Percentiles rank a stretch among this genome's conserved stretches.
Conservation (phyloP, 495 filamentous ascomycete genomes). For the Patellaria atrata region DNA sequence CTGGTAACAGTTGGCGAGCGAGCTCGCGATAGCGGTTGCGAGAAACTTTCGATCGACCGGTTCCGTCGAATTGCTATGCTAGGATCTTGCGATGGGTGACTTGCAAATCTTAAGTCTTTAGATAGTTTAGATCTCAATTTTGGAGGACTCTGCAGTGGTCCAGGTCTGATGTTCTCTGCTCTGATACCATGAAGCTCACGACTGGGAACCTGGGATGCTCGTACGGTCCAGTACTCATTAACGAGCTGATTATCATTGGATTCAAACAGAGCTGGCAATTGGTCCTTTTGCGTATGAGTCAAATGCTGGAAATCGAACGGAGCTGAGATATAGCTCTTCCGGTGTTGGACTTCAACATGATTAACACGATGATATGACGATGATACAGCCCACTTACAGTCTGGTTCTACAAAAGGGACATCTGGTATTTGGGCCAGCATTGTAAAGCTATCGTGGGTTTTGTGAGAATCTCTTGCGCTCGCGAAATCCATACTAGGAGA, state of each 20-base stretch:
- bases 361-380: background rate
- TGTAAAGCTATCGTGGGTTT: background rate
- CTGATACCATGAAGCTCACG: slow-evolving; percentile 47
- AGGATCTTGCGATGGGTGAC: background rate
- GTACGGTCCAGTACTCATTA: slow-evolving; percentile 51
- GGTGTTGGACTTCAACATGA: slow-evolving; percentile 30
- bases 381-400: slow-evolving; percentile 2
- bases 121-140: slow-evolving; percentile 7
- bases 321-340: slow-evolving; percentile 47
- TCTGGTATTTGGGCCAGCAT: background rate
- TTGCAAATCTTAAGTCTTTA: background rate
- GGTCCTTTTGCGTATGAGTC: slow-evolving; percentile 55
- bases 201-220: slow-evolving; percentile 49
- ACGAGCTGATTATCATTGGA: slow-evolving; percentile 46
- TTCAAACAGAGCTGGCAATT: slow-evolving; percentile 44
- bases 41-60: slow-evolving; percentile 22
- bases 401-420: slow-evolving; percentile 9
- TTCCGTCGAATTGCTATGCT: slow-evolving; percentile 4
- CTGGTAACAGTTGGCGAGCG: slow-evolving; percentile 13
- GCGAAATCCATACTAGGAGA: background rate
- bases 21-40: slow-evolving; percentile 14
- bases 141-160: too few relatives aligned
- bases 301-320: slow-evolving; percentile 86
- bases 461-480: background rate
- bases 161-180: slow-evolving; percentile 48